Conservation (phyloP, 2,329 filamentous ascomycete species). For the Fonsecaea nubica region DNA sequence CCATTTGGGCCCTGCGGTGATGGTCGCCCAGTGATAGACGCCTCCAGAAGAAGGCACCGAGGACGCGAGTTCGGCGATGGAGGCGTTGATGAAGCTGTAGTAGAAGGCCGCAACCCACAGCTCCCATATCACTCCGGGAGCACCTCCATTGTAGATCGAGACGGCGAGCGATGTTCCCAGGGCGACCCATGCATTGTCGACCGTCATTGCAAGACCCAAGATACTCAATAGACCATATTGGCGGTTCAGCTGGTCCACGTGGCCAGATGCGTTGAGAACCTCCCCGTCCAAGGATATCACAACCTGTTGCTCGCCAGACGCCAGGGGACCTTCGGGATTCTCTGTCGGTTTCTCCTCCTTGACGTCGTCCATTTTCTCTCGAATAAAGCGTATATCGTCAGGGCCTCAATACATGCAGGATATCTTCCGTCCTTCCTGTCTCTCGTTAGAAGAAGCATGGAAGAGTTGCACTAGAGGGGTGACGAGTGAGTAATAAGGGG, state of each 20-base stretch:
- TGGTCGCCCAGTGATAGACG: constrained; percentile 68
- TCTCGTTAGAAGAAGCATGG: neutral
- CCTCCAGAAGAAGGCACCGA: constrained; percentile 65
- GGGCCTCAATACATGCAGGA: neutral
- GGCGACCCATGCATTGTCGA: constrained; percentile 70
- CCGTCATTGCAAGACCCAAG: constrained; percentile 59
- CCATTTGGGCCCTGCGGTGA: constrained; percentile 62
- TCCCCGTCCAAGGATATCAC: constrained; percentile 17
- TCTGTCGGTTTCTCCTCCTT: constrained; percentile 9
- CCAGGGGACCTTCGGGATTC: neutral
- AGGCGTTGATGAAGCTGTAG: constrained; percentile 65
- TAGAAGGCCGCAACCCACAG: constrained; percentile 46
- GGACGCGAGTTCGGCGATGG: constrained; percentile 66
- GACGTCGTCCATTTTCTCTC: constrained; percentile 7
- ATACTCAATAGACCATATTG: constrained; percentile 63
- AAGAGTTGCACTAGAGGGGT: neutral
- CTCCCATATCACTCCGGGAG: constrained; percentile 67
- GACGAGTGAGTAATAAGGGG: neutral
- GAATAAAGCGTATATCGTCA: neutral
- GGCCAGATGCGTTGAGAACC: constrained; percentile 65
- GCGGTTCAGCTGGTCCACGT: constrained; percentile 66
- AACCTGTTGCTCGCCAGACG: constrained; percentile 9
- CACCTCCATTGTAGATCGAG: constrained; percentile 60
- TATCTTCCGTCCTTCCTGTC: neutral
- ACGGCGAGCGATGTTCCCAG: constrained; percentile 61